Evolutionary conservation across 495 filamentous ascomycete species (phyloP).

Genomic region (Astrothelium macrocarpum): DNA sequence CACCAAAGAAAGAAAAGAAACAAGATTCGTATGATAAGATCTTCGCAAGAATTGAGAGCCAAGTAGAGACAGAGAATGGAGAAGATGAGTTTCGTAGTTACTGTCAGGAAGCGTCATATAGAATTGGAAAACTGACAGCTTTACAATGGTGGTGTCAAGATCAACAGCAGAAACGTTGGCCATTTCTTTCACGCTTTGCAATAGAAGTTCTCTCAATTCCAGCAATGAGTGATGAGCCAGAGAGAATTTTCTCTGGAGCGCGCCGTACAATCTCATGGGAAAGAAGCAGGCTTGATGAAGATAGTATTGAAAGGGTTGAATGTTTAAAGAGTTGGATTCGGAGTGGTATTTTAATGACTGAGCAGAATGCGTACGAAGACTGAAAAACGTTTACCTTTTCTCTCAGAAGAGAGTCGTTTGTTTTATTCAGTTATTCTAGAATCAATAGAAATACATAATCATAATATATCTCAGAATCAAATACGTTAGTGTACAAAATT

Average conservation of each 20-base stretch:
- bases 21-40: neutral
- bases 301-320: neutral
- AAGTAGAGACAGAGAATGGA: neutral
- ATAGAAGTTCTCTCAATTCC: constrained; percentile 19
- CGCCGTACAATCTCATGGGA: constrained; percentile 8
- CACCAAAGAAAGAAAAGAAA: neutral
- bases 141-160: constrained; percentile 4
- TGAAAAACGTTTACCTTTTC: too few relatives aligned
- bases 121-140: neutral
- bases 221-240: constrained; percentile 13
- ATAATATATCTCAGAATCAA: too few relatives aligned
- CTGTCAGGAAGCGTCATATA: neutral
- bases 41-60: neutral
- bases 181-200: constrained; percentile 10
- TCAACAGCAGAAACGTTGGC: neutral
- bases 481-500: too few relatives aligned
- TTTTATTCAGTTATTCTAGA: too few relatives aligned
- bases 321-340: constrained; percentile 9
- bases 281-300: neutral
- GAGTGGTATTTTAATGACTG: too few relatives aligned
- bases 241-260: constrained; percentile 13
- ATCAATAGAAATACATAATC: too few relatives aligned
- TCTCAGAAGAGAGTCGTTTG: neutral
- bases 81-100: constrained; percentile 4
- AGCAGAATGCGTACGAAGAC: too few relatives aligned